Percentiles rank a stretch among this genome's conserved stretches.
phyloP scores from a whole-genome alignment of 305 asterid species.

The Caryopteris hybrid region DNA sequence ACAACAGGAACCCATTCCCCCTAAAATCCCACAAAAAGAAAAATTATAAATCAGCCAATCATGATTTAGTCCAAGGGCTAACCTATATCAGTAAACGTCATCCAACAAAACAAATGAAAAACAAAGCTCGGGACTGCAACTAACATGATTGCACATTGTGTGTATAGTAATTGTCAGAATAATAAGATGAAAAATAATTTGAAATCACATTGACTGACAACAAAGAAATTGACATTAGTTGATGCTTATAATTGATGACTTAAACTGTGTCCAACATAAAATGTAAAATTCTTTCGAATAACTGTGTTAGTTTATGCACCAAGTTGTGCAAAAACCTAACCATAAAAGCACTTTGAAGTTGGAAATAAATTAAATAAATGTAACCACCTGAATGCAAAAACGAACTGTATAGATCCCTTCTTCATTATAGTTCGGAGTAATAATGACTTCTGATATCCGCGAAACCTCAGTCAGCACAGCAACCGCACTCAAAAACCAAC shows the following conservation, averaged over 20 bases:
- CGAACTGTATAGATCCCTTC: slow-evolving; percentile 98
- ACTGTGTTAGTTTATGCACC: neutral
- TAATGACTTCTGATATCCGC: slow-evolving; percentile 89
- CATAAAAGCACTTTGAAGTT: neutral
- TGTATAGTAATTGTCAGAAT: neutral
- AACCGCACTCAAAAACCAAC: slow-evolving; percentile 99
- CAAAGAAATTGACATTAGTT: too few relatives aligned
- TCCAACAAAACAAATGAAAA: too few relatives aligned
- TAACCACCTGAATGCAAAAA: slow-evolving; percentile 88
- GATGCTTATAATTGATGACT: too few relatives aligned
- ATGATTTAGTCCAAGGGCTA: neutral
- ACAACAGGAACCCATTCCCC: slow-evolving; percentile 99
- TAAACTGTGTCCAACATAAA: too few relatives aligned
- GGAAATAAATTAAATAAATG: neutral
- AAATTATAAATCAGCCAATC: neutral
- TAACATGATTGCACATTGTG: neutral
- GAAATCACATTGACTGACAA: too few relatives aligned
- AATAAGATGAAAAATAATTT: too few relatives aligned
- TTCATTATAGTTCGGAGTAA: slow-evolving; percentile 86
- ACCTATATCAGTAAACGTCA: too few relatives aligned
- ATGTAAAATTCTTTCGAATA: slow-evolving; percentile 1
- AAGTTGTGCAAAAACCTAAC: neutral
- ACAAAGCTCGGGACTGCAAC: neutral
- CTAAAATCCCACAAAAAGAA: too few relatives aligned
- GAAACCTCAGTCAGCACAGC: slow-evolving; percentile 97